phyloP scores from a whole-genome alignment of 176 grass and related monocot genomes.

The Phragmites australis region DNA sequence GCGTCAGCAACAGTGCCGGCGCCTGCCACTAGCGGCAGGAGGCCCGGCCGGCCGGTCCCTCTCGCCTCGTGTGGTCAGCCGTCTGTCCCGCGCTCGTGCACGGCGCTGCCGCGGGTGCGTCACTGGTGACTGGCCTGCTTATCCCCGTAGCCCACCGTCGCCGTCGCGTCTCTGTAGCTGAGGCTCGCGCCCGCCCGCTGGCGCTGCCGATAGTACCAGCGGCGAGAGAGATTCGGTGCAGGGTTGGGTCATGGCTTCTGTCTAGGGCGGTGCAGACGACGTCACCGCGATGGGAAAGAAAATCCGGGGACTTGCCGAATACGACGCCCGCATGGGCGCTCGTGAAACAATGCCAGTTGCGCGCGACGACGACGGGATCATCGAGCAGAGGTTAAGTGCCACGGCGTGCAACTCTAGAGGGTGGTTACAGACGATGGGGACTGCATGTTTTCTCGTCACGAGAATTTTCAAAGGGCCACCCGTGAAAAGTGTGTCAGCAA shows the following conservation, averaged over 20 bases:
- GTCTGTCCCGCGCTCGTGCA: neutral
- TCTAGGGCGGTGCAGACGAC: conserved; percentile 11
- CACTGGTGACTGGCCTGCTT: neutral
- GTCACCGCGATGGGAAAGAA: conserved; percentile 18
- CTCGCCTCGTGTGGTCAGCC: neutral
- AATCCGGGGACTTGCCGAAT: neutral
- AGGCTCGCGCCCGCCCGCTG: neutral
- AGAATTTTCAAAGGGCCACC: too few species aligned
- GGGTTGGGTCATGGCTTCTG: neutral
- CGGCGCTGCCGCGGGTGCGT: neutral
- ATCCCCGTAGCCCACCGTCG: neutral
- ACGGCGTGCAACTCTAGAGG: too few species aligned
- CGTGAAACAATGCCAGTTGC: neutral
- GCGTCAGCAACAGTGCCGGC: conserved; percentile 41
- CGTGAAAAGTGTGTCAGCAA: too few species aligned
- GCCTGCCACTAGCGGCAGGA: neutral
- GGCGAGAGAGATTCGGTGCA: neutral
- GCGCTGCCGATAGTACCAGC: neutral
- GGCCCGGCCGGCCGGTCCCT: neutral
- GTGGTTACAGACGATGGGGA: too few species aligned
- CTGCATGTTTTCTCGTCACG: too few species aligned
- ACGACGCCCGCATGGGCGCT: neutral
- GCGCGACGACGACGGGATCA: neutral
- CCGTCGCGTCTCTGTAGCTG: conserved; percentile 33
- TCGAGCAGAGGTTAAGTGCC: too few species aligned